Evolutionary conservation across 805 yeast genomes (phyloP).

Genomic region (Myxozyma udenii): DNA sequence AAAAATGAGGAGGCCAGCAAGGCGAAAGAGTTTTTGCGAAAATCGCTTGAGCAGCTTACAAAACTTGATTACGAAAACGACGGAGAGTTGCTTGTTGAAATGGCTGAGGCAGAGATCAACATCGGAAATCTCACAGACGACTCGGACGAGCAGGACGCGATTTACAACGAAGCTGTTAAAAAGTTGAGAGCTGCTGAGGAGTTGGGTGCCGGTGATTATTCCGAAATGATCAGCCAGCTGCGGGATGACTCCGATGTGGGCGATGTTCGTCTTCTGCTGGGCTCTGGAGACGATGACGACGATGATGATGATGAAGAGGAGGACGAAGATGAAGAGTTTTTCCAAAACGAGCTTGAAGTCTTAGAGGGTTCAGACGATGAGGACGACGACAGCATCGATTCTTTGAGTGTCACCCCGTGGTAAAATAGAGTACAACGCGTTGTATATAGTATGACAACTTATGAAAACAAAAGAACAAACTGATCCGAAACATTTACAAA

Average conservation of each 20-base stretch:
- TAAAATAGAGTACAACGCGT: no score
- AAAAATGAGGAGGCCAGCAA: not conserved
- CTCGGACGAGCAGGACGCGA: conserved; percentile 59
- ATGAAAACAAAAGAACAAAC: no score
- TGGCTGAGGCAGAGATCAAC: conserved; percentile 82
- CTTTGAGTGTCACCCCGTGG: no score
- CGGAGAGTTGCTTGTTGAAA: conserved; percentile 34
- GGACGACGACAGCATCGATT: not conserved
- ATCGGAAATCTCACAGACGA: conserved; percentile 70
- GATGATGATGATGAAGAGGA: not conserved
- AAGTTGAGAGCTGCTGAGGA: conserved; percentile 67
- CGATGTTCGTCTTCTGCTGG: not conserved
- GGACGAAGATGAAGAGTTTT: not conserved
- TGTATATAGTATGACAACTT: no score
- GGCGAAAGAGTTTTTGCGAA: conserved; percentile 8
- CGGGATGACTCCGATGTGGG: conserved; percentile 22
- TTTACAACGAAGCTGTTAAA: conserved; percentile 67
- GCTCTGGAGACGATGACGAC: conserved; percentile 6
- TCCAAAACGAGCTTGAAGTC: not conserved
- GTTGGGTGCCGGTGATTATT: conserved; percentile 40
- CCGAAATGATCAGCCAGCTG: conserved; percentile 40
- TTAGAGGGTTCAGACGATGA: not conserved
- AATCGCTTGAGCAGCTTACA: conserved; percentile 6
- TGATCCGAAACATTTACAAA: no score
- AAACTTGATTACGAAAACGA: conserved; percentile 1